phyloP scores from a whole-genome alignment of 768 basidiomycete genomes.

The Filobasidium floriforme region DNA sequence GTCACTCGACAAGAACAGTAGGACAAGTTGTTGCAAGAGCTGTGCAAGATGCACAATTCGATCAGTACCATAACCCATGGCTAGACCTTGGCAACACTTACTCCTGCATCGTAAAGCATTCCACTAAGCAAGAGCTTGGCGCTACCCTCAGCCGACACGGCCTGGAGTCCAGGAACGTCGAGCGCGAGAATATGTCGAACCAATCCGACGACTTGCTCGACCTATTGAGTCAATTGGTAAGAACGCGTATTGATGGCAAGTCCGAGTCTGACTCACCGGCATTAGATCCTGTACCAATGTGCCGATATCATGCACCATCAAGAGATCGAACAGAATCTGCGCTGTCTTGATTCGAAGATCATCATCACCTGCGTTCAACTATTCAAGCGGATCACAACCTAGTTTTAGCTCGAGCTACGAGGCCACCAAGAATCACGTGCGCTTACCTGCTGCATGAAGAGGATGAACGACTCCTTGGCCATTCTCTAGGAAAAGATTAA shows the following conservation, averaged over 20 bases:
- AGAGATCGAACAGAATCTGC: constrained; percentile 74
- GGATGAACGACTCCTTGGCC: constrained; percentile 59
- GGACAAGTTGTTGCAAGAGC: constrained; percentile 52
- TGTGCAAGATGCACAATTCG: constrained; percentile 28
- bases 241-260: background rate
- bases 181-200: constrained; percentile 57
- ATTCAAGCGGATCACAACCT: too few relatives aligned
- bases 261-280: constrained; percentile 28
- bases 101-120: constrained; percentile 64
- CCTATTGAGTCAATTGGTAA: constrained; percentile 21
- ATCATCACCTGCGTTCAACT: constrained; percentile 57
- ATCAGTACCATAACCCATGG: background rate
- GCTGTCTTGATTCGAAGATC: constrained; percentile 62
- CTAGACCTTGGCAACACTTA: constrained; percentile 41
- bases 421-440: constrained; percentile 50
- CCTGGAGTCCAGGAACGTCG: constrained; percentile 58
- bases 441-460: constrained; percentile 72
- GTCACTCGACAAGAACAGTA: constrained; percentile 69
- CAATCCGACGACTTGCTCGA: constrained; percentile 61
- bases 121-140: constrained; percentile 78
- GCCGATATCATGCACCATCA: constrained; percentile 71
- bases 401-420: too few relatives aligned
- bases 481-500: constrained; percentile 42
- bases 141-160: constrained; percentile 66
- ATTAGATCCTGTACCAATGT: constrained; percentile 36